These are phyloP conservation scores for Trichophyton rubrum DNA, from an alignment of 2,329 filamentous ascomycete genomes.

Conservation along the genomic window DNA sequence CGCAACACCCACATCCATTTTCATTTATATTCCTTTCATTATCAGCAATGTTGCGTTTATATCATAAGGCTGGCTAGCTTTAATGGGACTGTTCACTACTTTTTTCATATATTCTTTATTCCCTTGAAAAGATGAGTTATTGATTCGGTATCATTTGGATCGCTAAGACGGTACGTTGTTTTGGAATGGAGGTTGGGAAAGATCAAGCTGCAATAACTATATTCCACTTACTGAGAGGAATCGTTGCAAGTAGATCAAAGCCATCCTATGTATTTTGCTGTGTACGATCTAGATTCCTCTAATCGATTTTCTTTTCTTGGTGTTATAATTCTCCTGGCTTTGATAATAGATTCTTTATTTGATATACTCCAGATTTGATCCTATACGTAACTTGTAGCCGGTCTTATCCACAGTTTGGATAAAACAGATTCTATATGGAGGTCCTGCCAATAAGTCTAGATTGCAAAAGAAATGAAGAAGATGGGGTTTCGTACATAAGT, in stretches of 20 bases:
- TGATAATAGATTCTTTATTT: not conserved
- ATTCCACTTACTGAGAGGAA: not conserved
- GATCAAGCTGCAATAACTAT: not conserved
- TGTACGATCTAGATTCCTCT: not conserved
- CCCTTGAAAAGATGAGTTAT: not conserved
- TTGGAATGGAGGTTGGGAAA: not conserved
- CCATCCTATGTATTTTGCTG: not conserved
- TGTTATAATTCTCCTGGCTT: not conserved
- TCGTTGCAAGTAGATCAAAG: not conserved
- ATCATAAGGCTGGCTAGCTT: not conserved
- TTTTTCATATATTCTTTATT: not conserved
- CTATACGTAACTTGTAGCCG: no score
- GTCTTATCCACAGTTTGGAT: not conserved
- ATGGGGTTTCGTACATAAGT: not conserved
- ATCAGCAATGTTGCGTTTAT: not conserved
- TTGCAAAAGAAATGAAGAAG: not conserved
- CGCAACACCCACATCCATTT: not conserved
- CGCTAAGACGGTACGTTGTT: not conserved
- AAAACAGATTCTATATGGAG: not conserved
- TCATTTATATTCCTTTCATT: not conserved
- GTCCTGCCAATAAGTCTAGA: no score
- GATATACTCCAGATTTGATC: not conserved
- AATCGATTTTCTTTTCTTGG: not conserved
- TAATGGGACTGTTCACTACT: not conserved
- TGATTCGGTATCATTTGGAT: not conserved